Evolutionary conservation across 164 flowering plant species (phyloP).

Genomic region (Vitis cinerea): DNA sequence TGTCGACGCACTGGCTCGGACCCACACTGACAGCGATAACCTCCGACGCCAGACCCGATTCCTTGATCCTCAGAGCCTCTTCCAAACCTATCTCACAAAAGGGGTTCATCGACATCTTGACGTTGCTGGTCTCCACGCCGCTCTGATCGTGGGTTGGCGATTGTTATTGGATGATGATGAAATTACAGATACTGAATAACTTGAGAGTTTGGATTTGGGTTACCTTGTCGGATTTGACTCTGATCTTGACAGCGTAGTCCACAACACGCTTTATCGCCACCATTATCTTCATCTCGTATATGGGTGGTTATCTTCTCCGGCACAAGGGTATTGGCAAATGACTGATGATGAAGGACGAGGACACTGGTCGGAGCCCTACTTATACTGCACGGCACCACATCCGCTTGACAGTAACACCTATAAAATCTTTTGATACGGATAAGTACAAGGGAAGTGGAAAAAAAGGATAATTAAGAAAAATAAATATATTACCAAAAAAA

Average conservation of each 20-base stretch:
- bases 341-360: no score
- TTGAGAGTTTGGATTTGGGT: background rate
- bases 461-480: no score
- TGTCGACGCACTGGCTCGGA: slow-evolving; percentile 68
- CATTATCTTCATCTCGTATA: slow-evolving; percentile 71
- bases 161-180: background rate
- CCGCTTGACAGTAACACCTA: no score
- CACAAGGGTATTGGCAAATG: no score
- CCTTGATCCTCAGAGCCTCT: slow-evolving; percentile 83
- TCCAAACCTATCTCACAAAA: slow-evolving; percentile 95
- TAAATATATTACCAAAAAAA: no score
- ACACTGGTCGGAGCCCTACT: no score
- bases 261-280: slow-evolving; percentile 89
- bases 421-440: no score
- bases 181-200: background rate
- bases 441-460: no score
- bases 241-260: slow-evolving; percentile 93
- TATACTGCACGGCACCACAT: no score
- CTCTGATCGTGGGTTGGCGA: slow-evolving; percentile 31
- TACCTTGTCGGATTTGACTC: slow-evolving; percentile 96
- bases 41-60: slow-evolving; percentile 82
- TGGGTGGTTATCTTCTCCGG: background rate
- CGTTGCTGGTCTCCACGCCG: slow-evolving; percentile 82
- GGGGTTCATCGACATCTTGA: slow-evolving; percentile 99
- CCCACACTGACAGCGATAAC: slow-evolving; percentile 95